Evolutionary conservation across 345 rosid genomes (phyloP), one percentile per base, ranked within the genome.

Genomic region (Zanthoxylum bungeanum): DNA sequence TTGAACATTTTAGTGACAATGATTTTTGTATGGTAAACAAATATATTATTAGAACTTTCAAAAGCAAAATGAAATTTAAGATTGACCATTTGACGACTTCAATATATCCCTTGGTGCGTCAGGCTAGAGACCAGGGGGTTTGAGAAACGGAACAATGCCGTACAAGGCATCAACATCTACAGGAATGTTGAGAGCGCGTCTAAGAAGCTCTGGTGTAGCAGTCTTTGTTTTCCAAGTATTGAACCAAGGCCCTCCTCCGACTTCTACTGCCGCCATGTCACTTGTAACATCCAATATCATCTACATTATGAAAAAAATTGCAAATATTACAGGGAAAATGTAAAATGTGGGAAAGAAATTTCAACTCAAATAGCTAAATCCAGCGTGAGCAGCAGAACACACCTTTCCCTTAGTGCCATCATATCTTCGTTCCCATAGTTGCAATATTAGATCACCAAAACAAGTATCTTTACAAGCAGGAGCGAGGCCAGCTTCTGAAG

Each of bases 231-330:
- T 89, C 98, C 98, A 94, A 28, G 90, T 75, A 64, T 74, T 86
- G 81, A 94, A 94, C 98, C 97, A 94, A 1, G 97, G 98, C 24
- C 98, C 98, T 79, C 98, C 98, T 73, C 98, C 97, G 8, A 92
- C 80, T 80, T 94, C 98, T 40, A 94, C 77, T 0, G 97, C 97
- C 7, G 97, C 97, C 97, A 89, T 86, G 61, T 86, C 78, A 76
- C 97, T 94, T 66, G 83, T 90, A 39, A 85, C 86, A 10, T 94
- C 92, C 81, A 94, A 76, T 53, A 92, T 80, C 67, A 85, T 69
- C 98, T 94, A 75, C 77, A 79, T 24, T 64, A 69, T 19, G 9
- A 60, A 53, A n/a, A n/a, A n/a, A n/a, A n/a, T n/a, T n/a, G n/a
- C n/a, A n/a, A n/a, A n/a, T n/a, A n/a, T n/a, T n/a, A 2, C 14